These are phyloP conservation scores for Chlamydomonas reinhardtii DNA, from an alignment of 163 green algal species.

Conservation along the genomic window DNA sequence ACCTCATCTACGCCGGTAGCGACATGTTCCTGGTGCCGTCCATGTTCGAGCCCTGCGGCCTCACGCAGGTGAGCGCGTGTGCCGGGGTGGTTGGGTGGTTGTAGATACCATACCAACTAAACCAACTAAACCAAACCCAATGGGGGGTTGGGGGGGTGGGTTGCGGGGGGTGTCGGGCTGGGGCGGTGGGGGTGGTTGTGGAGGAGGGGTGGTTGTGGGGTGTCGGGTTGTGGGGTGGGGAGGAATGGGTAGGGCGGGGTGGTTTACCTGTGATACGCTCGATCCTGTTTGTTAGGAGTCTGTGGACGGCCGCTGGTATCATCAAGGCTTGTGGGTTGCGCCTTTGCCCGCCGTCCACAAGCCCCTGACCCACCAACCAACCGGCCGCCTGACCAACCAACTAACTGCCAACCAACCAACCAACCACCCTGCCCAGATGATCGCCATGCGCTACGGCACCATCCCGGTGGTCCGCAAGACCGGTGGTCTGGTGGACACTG, in stretches of 20 bases:
- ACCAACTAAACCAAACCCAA: neutral
- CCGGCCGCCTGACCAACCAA: neutral
- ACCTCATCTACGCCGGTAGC: constrained; percentile 96
- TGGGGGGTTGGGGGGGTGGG: too few relatives aligned
- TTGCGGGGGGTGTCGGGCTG: neutral
- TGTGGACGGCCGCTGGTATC: too few relatives aligned
- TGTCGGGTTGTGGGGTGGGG: too few relatives aligned
- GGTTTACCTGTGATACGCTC: too few relatives aligned
- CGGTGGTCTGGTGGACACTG: constrained; percentile 95
- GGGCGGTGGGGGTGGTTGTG: neutral
- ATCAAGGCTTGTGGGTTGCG: too few relatives aligned
- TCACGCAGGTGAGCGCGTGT: constrained; percentile 84
- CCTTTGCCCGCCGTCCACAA: too few relatives aligned
- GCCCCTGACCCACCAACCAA: neutral
- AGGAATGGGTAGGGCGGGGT: too few relatives aligned
- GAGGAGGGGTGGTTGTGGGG: too few relatives aligned
- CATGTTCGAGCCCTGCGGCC: constrained; percentile 97
- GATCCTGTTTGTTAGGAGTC: too few relatives aligned
- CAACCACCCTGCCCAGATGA: constrained; percentile 77
- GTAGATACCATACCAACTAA: neutral
- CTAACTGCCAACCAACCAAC: neutral
- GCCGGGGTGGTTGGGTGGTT: neutral
- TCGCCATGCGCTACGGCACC: constrained; percentile 96
- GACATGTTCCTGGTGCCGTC: constrained; percentile 97
- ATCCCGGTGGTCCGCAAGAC: constrained; percentile 95